Evolutionary conservation across 306 rosid genomes (phyloP).

Genomic region (Rosa rugosa): DNA sequence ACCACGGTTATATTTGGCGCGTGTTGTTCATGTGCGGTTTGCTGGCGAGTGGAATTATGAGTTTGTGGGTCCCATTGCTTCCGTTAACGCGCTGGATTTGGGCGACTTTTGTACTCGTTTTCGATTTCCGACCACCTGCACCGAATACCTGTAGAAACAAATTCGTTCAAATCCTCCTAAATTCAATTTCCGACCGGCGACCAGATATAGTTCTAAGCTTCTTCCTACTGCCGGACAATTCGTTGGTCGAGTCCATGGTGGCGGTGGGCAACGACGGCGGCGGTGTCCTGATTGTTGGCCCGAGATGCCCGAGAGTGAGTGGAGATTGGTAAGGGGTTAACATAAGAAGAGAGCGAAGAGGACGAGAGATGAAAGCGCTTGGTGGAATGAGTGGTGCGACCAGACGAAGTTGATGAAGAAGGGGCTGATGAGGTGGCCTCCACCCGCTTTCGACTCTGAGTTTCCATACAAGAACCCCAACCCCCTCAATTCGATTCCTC

Average conservation of each 20-base stretch:
- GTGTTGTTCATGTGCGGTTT: no score
- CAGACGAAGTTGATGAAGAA: conserved; percentile 68
- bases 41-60: no score
- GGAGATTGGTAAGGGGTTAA: conserved; percentile 34
- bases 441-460: conserved; percentile 99
- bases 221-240: conserved; percentile 74
- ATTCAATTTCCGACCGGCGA: no score
- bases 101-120: no score
- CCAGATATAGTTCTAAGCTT: no score
- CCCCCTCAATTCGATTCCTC: conserved; percentile 71
- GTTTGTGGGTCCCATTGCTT: no score
- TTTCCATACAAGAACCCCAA: conserved; percentile 99
- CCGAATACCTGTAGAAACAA: no score
- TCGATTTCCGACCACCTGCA: no score
- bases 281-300: conserved; percentile 7
- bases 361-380: conserved; percentile 73
- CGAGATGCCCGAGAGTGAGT: conserved; percentile 76
- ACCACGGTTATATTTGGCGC: no score
- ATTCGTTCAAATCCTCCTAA: no score
- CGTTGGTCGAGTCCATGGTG: conserved; percentile 73
- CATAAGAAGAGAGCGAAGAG: conserved; percentile 19
- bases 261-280: conserved; percentile 34
- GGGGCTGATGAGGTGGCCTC: conserved; percentile 99
- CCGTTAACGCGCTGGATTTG: no score
- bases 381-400: conserved; percentile 73